A percentile compares a stretch with the other conserved stretches of the same genome.
phyloP scores from a whole-genome alignment of 495 filamentous ascomycete genomes.

The Bombardia bombarda region DNA sequence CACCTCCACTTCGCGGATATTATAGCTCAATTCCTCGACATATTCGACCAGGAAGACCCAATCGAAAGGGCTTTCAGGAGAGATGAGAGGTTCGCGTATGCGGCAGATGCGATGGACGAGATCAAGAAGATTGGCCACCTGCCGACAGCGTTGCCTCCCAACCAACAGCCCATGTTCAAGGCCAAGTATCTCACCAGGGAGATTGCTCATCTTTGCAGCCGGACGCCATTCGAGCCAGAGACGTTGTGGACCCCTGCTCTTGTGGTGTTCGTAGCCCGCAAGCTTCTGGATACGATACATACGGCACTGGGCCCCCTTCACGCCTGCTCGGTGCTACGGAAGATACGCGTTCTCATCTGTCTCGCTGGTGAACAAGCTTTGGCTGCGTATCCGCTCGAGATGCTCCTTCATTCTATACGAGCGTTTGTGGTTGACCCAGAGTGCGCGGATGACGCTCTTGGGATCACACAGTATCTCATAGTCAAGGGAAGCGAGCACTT shows the following conservation, averaged over 20 bases:
- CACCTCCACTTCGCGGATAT: conserved; percentile 66
- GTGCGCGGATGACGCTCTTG: conserved; percentile 88
- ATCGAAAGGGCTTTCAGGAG: conserved; percentile 66
- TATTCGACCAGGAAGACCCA: conserved; percentile 59
- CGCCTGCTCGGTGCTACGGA: conserved; percentile 77
- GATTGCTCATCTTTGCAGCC: conserved; percentile 66
- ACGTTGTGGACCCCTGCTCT: conserved; percentile 71
- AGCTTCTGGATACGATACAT: conserved; percentile 71
- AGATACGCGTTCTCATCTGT: conserved; percentile 72
- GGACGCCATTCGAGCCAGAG: conserved; percentile 53
- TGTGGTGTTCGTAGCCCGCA: conserved; percentile 67
- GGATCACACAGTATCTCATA: conserved; percentile 79
- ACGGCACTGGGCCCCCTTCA: conserved; percentile 82
- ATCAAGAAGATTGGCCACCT: conserved; percentile 62
- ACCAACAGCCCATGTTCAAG: conserved; percentile 81
- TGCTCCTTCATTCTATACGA: conserved; percentile 74
- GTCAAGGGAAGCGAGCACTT: conserved; percentile 60
- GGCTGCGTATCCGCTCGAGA: conserved; percentile 80
- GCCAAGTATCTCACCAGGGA: conserved; percentile 65
- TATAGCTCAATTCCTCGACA: conserved; percentile 66
- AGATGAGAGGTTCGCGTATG: conserved; percentile 47
- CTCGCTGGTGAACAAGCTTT: conserved; percentile 64
- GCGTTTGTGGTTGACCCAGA: conserved; percentile 72
- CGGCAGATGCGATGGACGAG: conserved; percentile 52
- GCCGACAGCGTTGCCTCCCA: conserved; percentile 50